Base-by-base conservation (phyloP, 169 alveolate species). In the Plasmodium cynomolgi region DNA sequence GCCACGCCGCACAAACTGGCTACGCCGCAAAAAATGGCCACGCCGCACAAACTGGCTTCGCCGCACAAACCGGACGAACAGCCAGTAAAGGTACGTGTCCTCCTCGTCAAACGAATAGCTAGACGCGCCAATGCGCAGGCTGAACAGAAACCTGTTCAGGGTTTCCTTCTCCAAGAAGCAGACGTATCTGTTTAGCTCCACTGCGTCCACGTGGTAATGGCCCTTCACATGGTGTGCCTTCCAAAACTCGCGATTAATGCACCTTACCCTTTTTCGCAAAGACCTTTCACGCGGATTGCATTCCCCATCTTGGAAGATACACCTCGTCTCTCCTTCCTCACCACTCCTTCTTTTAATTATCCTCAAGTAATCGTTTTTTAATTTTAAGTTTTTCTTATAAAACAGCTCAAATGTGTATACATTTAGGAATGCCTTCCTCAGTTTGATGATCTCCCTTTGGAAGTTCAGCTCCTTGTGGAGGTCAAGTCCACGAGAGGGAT, bases 111-210 rank as follows among this genome's bases (percentile, higher is more conserved):
- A 39, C 6, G 26, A 50, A 68, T 29, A 90, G 83, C 50, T 81
- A 9, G 94, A 90, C 41, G 34, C 23, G 4, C 11, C 73, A 68
- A 90, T 90, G 73, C 33, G 82, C 20, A 90, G 29, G 33, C 83
- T 79, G 50, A 80, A 80, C 1, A 90, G 73, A 2, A 23, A 90
- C 73, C 94, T 81, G 83, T 90, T 90, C 23, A 90, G 20, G 4
- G 50, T 90, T 26, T 90, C 91, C 26, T 90, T 90, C 72, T 90
- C 84, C 39, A 71, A 11, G 50, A 68, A 90, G 13, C 79, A 90
- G n/a, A 81, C 4, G 37, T 90, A 39, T 81, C 77, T 90, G 3
- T 81, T 90, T 68, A 90, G 33, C 50, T 90, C 94, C 29, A 77
- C 26, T 8, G 34, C 44, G 15, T 20, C 41, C 9, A 7, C 17